Evolutionary conservation across 2,329 filamentous ascomycete genomes (phyloP).

Genomic region (Trichoderma harzianum): DNA sequence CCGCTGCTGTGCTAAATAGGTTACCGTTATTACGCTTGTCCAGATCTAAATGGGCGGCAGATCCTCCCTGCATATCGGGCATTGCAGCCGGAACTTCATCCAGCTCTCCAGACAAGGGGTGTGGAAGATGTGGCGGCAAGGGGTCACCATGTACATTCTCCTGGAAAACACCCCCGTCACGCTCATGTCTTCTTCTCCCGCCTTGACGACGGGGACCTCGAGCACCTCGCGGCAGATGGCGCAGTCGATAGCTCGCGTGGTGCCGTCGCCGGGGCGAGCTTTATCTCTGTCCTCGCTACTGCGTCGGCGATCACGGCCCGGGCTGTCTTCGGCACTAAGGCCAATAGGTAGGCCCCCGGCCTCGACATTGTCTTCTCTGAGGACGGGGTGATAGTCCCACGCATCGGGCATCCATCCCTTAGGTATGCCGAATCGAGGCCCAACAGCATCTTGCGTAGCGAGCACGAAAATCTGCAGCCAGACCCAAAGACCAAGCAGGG

Average conservation of each 20-base stretch:
- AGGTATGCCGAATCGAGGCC: slow-evolving; percentile 81
- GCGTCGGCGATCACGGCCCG: slow-evolving; percentile 28
- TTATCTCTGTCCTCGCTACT: slow-evolving; percentile 36
- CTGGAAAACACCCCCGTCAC: slow-evolving; percentile 71
- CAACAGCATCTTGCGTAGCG: slow-evolving; percentile 78
- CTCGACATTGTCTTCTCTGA: slow-evolving; percentile 79
- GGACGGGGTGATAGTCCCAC: slow-evolving; percentile 92
- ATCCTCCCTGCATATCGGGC: slow-evolving; percentile 89
- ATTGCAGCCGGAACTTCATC: slow-evolving; percentile 91
- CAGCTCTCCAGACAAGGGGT: slow-evolving; percentile 87
- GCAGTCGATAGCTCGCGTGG: slow-evolving; percentile 69
- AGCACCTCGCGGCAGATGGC: slow-evolving; percentile 92
- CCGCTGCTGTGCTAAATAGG: not conserved
- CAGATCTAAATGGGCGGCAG: slow-evolving; percentile 70
- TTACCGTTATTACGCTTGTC: not conserved
- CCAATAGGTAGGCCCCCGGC: slow-evolving; percentile 79
- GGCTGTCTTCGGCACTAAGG: slow-evolving; percentile 40
- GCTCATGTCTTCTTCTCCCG: slow-evolving; percentile 52
- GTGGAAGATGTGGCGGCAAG: slow-evolving; percentile 94
- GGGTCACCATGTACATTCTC: slow-evolving; percentile 92
- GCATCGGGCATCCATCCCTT: slow-evolving; percentile 66
- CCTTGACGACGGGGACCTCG: slow-evolving; percentile 76
- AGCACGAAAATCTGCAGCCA: slow-evolving; percentile 82
- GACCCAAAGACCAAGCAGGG: slow-evolving; percentile 65
- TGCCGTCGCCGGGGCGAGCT: slow-evolving; percentile 22